Conservation (phyloP, 331 rosid species). For the Pyracantha coccinea region DNA sequence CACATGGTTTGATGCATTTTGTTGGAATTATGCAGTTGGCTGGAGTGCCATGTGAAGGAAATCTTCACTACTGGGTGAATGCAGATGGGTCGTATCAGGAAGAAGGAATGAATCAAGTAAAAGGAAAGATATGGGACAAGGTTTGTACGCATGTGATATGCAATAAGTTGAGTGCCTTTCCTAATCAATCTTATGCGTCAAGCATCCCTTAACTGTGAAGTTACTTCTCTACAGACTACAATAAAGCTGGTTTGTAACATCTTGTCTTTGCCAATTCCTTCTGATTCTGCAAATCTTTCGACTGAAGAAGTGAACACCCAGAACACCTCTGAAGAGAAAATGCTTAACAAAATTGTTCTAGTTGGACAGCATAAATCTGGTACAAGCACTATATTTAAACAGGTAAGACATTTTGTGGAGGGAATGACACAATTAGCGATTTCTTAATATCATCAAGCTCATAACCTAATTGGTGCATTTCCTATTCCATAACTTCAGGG, state of each 20-base stretch:
- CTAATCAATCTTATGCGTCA: neutral
- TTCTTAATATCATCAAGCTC: neutral
- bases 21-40: slow-evolving; percentile 49
- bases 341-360: slow-evolving; percentile 50
- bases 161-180: slow-evolving; percentile 2
- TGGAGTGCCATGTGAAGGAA: slow-evolving; percentile 82
- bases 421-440: neutral
- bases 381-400: slow-evolving; percentile 79
- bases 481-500: neutral
- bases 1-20: slow-evolving; percentile 14
- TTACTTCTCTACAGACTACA: slow-evolving; percentile 25
- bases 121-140: slow-evolving; percentile 77
- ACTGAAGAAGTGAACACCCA: slow-evolving; percentile 11
- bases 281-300: slow-evolving; percentile 11
- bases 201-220: slow-evolving; percentile 1
- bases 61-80: slow-evolving; percentile 62
- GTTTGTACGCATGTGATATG: slow-evolving; percentile 30
- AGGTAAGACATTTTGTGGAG: slow-evolving; percentile 35
- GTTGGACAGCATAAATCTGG: slow-evolving; percentile 75
- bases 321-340: slow-evolving; percentile 12
- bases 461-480: neutral
- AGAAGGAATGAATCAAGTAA: slow-evolving; percentile 62
- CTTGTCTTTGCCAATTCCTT: slow-evolving; percentile 54
- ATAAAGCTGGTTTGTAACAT: slow-evolving; percentile 38
- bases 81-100: slow-evolving; percentile 74